Base-by-base conservation (phyloP, 75 land plant genomes). In the Adiantum capillusveneris region DNA sequence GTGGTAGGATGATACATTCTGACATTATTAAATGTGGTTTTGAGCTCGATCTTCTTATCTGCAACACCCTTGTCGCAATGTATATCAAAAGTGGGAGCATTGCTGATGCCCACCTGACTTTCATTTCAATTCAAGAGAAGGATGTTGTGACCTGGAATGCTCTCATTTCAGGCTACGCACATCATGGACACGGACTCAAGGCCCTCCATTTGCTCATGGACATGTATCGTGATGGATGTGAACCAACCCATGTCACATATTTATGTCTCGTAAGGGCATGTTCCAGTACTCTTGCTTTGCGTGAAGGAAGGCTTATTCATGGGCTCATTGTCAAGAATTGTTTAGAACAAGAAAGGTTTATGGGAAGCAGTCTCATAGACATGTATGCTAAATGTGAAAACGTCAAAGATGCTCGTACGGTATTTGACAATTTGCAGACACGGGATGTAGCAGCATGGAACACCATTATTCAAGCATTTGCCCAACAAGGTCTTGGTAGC, bases 391-490 rank as follows among this genome's bases (percentile, higher is more conserved):
- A 60, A 24, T 60, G 63, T 60, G 63, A 43, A 44, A 60, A 12
- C 39, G n/a, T 60, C 0, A 49, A 60, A 7, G 45, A 25, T 60
- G 63, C 63, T 17, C 46, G 3, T 1, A 43, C 9, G 45, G 49
- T 60, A 49, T 60, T 60, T 45, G 63, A 60, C 24, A 45, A 6
- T 20, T 41, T 60, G 63, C 19, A 18, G 22, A 24, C 2, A 21
- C 43, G 27, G 18, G 81, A 78, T 56, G 18, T 65, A 29, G 74
- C 78, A 9, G 68, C 86, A n/a, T 78, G 86, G 81, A 83, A 75
- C 24, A 78, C 86, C 0, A 75, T 83, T 79, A 78, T 83, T 18
- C 2, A 45, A 2, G 86, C 79, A 12, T 78, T 71, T 66, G 86
- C 80, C 0, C 72, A 75, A 56, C 73, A 78, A 69, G 81, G 86